A percentile compares a stretch with the other conserved stretches of the same genome.
Evolutionary conservation across 257 asterid species (phyloP).

Genomic region (Eustoma russellianum): DNA sequence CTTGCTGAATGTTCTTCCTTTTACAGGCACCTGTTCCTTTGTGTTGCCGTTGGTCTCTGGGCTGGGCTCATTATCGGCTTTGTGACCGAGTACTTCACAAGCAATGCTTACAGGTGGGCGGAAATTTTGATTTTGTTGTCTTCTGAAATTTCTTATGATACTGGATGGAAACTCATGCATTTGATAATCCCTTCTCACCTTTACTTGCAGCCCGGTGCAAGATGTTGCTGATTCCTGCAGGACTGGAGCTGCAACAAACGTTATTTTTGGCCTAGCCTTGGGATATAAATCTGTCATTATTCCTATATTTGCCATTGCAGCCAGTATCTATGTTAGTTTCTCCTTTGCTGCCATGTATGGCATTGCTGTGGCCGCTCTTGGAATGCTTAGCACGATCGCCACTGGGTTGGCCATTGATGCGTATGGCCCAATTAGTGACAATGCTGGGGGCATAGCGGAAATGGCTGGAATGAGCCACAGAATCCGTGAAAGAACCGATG

Average conservation of each 20-base stretch:
- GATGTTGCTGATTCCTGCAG: constrained; percentile 97
- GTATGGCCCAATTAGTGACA: constrained; percentile 94
- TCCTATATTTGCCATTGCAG: constrained; percentile 80
- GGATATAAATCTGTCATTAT: constrained; percentile 91
- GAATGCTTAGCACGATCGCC: constrained; percentile 93
- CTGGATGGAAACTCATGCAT: background rate
- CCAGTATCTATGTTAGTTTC: constrained; percentile 80
- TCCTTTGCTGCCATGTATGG: constrained; percentile 91
- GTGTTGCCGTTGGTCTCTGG: constrained; percentile 93
- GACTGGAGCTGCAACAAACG: constrained; percentile 95
- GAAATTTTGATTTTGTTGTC: background rate
- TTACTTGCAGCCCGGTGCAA: constrained; percentile 49
- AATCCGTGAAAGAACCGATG: constrained; percentile 89
- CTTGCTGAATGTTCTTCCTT: background rate
- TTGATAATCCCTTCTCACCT: background rate
- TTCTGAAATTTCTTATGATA: background rate
- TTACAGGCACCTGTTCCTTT: constrained; percentile 72
- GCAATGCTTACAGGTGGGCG: constrained; percentile 84
- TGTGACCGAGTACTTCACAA: constrained; percentile 82
- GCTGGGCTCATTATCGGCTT: constrained; percentile 93
- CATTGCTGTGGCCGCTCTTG: constrained; percentile 84
- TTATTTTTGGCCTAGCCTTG: constrained; percentile 86
- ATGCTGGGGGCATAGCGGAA: constrained; percentile 95
- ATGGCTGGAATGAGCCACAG: constrained; percentile 97
- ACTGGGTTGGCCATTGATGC: constrained; percentile 92